Base-by-base conservation (phyloP, 1,284 basidiomycete species). In the Microbotryomycetes sp. region DNA sequence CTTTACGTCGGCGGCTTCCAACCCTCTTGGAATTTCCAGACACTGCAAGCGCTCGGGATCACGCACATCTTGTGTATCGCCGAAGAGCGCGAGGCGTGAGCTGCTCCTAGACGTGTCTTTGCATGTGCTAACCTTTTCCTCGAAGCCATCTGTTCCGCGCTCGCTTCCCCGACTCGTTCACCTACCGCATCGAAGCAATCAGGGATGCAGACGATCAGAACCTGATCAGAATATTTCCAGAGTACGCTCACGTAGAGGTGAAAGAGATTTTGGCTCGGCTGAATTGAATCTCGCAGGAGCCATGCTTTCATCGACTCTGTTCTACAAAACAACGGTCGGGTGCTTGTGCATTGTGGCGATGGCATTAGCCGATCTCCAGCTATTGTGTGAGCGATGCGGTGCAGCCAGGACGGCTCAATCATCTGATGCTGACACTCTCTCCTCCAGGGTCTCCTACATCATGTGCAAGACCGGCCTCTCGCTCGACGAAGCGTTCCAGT, bases 1-100 rank as follows among this genome's bases (percentile, higher is more conserved):
- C 81, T 97, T 46, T 82, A 84, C 49, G 82, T 96, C 2, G 92
- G 92, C 0, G 91, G 91, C 1, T 90, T 92, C 69, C 87, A 91
- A 69, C 86, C 87, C 3, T 89, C 89, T 2, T 90, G 89, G 70
- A 86, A 87, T 4, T 76, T 89, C 18, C 80, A 84, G 18, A 82
- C 81, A 3, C 81, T 97, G 28, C 76, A 80, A 57, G 75, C 74
- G 1, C 80, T 87, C 31, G 79, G 82, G 0, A 82, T 96, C 64
- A 91, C 91, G 1, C 91, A 96, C 73, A 88, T 97, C 29, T 67
- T 71, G 15, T 73, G 73, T 56, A 69, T 73, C 51, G 68, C 66
- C n/a, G 73, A 73, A 13, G 51, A 60, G 11, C 57, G 73, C 24
- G 73, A 73, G 57, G 54, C 62, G 92, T 92, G 73, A 75, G 84